Evolutionary conservation across 1,139 yeast species (phyloP), one percentile per base, ranked within the genome.

Genomic region (Geotrichum aggregatum): DNA sequence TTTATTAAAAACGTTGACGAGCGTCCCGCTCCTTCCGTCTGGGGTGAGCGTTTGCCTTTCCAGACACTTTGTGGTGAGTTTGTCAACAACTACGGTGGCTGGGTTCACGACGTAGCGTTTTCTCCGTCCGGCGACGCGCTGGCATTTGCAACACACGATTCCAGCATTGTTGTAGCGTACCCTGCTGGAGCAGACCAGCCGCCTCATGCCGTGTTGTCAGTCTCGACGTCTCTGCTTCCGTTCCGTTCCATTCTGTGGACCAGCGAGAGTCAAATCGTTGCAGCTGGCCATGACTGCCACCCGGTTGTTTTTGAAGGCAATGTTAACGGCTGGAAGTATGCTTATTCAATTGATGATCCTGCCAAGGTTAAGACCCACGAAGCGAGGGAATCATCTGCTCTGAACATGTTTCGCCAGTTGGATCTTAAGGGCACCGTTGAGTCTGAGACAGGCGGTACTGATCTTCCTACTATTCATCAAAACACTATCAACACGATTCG

Each of bases 31-130:
- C 82, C 94, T 4, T 74, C 92, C 0, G 82, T 80, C 33, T 94
- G 98, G 98, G 99, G 98, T 50, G 84, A 87, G 56, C 84, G 94
- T 65, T 78, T 94, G 66, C 98, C 99, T 28, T 94, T 94, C 77
- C 96, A 91, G 68, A 87, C 97, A 1, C 73, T 92, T 52, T 83
- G 95, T 66, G 94, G 92, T 19, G 98, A 91, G 70, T 85, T 77
- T 69, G 79, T 83, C 63, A 79, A 82, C 62, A 77, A 78, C 56
- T 81, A 88, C 40, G 89, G 94, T 40, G 87, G 94, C 33, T 92
- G 98, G 95, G 82, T 92, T 57, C 97, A 92, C 66, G 96, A 82
- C 62, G 94, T 92, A 46, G 77, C 84, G 44, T 92, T 95, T 74
- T 83, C 87, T 56, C 94, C 95, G 7, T 74, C 77, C 54, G 94